Percentiles rank a stretch among this genome's conserved stretches.
Evolutionary conservation across 305 asterid species (phyloP).

Genomic region (Striga hermonthica): DNA sequence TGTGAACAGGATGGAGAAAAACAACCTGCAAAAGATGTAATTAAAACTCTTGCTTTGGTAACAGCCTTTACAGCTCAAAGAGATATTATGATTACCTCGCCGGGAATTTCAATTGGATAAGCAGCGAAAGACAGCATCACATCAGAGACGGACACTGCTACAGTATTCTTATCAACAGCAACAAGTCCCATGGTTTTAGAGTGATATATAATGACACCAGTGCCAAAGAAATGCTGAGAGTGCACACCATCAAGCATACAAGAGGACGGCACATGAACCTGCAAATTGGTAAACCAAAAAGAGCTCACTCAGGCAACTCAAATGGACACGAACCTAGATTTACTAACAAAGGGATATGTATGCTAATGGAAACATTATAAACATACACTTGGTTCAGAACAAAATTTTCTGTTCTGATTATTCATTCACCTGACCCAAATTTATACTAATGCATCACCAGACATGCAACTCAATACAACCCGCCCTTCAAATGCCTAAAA

Average conservation of each 20-base stretch:
- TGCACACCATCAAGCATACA: conserved; percentile 99
- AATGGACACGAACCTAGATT: conserved; percentile 19
- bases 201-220: conserved; percentile 89
- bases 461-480: no score
- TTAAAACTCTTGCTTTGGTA: conserved; percentile 21
- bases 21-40: conserved; percentile 62
- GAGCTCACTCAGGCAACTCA: conserved; percentile 23
- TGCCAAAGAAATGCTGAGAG: conserved; percentile 95
- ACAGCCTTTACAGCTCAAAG: conserved; percentile 23
- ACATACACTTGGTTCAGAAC: no score
- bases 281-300: conserved; percentile 32
- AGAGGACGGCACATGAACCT: conserved; percentile 98
- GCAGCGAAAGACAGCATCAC: conserved; percentile 99
- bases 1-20: conserved; percentile 98
- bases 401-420: not conserved
- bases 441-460: conserved; percentile 1
- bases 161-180: conserved; percentile 96
- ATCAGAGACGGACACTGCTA: conserved; percentile 93
- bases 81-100: conserved; percentile 61
- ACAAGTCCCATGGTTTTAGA: conserved; percentile 89
- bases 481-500: no score
- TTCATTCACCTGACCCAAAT: conserved; percentile 20
- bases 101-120: conserved; percentile 97
- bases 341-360: conserved; percentile 8
- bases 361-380: no score